Evolutionary conservation across 495 filamentous ascomycete species (phyloP), one percentile per base, ranked within the genome.

Genomic region (Cudoniella acicularis): DNA sequence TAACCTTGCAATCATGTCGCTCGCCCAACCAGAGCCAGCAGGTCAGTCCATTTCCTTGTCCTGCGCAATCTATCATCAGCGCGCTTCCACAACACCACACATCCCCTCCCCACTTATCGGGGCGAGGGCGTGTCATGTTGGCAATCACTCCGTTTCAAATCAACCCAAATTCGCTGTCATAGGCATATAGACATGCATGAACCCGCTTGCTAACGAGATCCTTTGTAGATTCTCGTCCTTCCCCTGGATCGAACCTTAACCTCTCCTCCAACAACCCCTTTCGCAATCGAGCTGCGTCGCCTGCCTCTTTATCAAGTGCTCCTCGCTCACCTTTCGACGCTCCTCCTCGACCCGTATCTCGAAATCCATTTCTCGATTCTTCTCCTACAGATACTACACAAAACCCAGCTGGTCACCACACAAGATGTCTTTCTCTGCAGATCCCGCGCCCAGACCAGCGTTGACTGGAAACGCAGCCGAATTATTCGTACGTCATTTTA

Each of bases 191-290:
- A 3, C 51, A 52, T 67, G 61, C 60, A 63, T 62, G 60, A 60
- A 60, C 42, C 57, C 57, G 55, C 30, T n/a, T 42, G 59, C 65
- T 67, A 65, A 64, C 65, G n/a, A 57, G 30, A 62, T 63, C 58
- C 54, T 61, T 63, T 60, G 49, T 60, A 64, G 65, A 63, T 41
- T 56, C 49, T 20, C 59, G 65, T 40, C 56, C 56, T n/a, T 77
- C 82, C 51, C 71, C 82, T 36, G 79, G 77, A 48, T 70, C 81
- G 67, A 69, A 79, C 13, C 74, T 85, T 70, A 87, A 85, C 67
- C 80, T 94, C 67, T 82, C 85, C 59, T 98, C 94, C 62, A 98
- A 98, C 79, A 98, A 98, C 68, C 94, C 94, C n/a, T 98, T 98
- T 71, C 87, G 94, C 77, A 96, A 96, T 72, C 88, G 89, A 64